phyloP scores from a whole-genome alignment of 495 filamentous ascomycete genomes.

The Tuber umbilicatum region DNA sequence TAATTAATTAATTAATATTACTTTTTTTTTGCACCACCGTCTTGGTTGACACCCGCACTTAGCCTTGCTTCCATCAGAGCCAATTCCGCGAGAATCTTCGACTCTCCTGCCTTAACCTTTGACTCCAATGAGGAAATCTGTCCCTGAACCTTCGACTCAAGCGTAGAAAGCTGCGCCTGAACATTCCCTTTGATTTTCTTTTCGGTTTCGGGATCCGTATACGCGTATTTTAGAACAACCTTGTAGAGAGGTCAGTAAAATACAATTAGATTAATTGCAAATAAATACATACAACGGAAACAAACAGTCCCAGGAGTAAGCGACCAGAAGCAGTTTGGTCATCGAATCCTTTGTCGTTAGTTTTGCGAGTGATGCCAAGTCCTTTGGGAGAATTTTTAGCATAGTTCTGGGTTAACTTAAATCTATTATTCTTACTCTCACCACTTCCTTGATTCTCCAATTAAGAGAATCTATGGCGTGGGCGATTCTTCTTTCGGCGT shows the following conservation, averaged over 20 bases:
- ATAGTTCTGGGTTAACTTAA: too few relatives aligned
- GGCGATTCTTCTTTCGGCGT: too few relatives aligned
- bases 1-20: too few relatives aligned
- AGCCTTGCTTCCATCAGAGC: neutral
- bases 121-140: neutral
- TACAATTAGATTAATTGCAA: neutral
- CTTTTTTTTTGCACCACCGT: neutral
- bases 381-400: too few relatives aligned
- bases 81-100: too few relatives aligned
- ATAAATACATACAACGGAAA: neutral
- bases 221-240: neutral
- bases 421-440: too few relatives aligned
- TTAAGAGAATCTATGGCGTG: too few relatives aligned
- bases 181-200: neutral
- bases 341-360: neutral
- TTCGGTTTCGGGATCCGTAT: neutral
- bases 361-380: too few relatives aligned
- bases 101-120: neutral
- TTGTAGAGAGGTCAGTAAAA: neutral
- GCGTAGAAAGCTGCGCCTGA: neutral
- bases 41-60: neutral
- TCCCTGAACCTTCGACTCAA: neutral
- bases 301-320: neutral
- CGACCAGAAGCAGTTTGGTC: neutral
- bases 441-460: too few relatives aligned